phyloP scores from a whole-genome alignment of 345 rosid genomes.

The Angophora floribunda region DNA sequence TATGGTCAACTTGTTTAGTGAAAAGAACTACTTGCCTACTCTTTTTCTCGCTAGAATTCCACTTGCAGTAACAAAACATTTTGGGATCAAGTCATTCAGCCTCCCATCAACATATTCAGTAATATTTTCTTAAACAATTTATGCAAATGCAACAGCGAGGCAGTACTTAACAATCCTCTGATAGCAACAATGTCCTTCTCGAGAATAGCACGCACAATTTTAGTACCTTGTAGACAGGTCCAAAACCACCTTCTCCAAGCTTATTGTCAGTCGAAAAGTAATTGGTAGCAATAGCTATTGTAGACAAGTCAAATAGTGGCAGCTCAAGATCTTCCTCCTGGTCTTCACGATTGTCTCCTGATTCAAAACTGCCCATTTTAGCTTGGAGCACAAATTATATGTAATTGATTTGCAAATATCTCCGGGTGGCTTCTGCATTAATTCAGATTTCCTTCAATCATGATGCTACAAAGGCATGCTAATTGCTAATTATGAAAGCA shows the following conservation, averaged over 20 bases:
- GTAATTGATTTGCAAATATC: no score
- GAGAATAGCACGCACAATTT: not conserved
- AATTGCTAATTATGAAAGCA: no score
- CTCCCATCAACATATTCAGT: no score
- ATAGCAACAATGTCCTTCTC: not conserved
- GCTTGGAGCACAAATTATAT: no score
- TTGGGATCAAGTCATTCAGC: not conserved
- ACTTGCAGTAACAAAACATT: not conserved
- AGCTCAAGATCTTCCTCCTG: not conserved
- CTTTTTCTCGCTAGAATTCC: no score
- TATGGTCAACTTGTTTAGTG: not conserved
- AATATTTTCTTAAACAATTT: no score
- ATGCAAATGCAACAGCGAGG: no score
- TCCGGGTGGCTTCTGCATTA: no score
- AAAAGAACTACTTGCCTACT: not conserved
- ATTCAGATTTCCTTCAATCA: no score
- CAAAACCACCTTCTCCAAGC: not conserved
- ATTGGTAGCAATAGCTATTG: not conserved
- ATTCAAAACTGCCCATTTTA: not conserved
- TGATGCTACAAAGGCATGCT: no score
- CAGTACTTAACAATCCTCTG: no score
- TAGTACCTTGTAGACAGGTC: conserved; percentile 2
- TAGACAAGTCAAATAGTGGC: not conserved
- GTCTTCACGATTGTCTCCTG: not conserved
- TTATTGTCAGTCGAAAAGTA: not conserved